Base-by-base conservation (phyloP, 2,329 filamentous ascomycete species). In the Neopestalotiopsis clavispora region DNA sequence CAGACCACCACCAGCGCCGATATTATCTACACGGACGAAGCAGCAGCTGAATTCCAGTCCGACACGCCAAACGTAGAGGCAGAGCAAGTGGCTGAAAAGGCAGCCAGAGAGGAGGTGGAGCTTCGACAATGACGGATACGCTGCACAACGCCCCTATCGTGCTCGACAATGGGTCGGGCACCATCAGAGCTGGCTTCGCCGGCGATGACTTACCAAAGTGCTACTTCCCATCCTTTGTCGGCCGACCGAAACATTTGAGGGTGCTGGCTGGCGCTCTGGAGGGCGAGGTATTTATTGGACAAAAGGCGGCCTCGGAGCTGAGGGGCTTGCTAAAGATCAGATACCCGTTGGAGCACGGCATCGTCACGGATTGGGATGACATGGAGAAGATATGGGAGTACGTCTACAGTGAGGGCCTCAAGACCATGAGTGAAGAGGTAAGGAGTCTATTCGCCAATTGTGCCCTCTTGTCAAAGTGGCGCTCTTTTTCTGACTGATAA, bases 381-480 rank as follows among this genome's bases (percentile, higher is more conserved):
- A 99, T 99, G 96, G 96, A 99, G 85, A 91, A 94, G 84, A 99
- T 99, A 83, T 99, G 96, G 96, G 93, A 97, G 77, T 96, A 97
- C 78, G 94, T 99, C 66, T 99, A 98, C 80, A 93, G 93, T 69
- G 95, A 98, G 78, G 96, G 97, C 72, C 82, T 99, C 76, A 98
- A 98, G 85, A 97, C 95, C 64, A 87, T 98, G 78, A 98, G 95
- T 81, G 96, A 99, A 87, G 96, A 99, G 88, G 93, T 95, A 81
- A 80, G 84, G 65, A 49, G 49, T 52, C 28, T 4, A 28, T 23
- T 9, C 6, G 58, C 10, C 17, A 52, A 58, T 17, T 45, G 13
- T 12, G 38, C 30, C 10, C 34, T 14, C 12, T 40, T 30, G 20
- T 30, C 32, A 45, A 38, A 38, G 6, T 38, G 13, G 17, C 14